A percentile compares a stretch with the other conserved stretches of the same genome.
Evolutionary conservation across 1,139 yeast genomes (phyloP).

Genomic region (Kluyveromyces sp.): DNA sequence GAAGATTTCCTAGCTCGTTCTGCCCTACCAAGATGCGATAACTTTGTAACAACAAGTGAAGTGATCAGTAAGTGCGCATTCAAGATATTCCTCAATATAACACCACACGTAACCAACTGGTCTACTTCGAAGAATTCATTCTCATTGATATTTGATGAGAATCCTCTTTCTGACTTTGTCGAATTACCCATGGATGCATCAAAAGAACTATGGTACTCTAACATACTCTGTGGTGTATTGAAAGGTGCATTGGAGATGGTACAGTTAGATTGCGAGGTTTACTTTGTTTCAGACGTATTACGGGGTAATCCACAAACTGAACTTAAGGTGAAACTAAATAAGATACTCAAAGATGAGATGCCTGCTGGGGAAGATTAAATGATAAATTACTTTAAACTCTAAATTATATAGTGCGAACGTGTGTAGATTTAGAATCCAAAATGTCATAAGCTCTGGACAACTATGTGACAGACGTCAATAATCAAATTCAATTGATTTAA

Average conservation of each 20-base stretch:
- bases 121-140: slow-evolving; percentile 67
- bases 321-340: slow-evolving; percentile 60
- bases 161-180: slow-evolving; percentile 91
- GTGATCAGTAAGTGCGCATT: slow-evolving; percentile 80
- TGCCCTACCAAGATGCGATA: slow-evolving; percentile 71
- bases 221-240: slow-evolving; percentile 80
- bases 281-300: slow-evolving; percentile 69
- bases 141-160: slow-evolving; percentile 66
- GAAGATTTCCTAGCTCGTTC: slow-evolving; percentile 91
- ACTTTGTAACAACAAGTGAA: slow-evolving; percentile 83
- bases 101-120: slow-evolving; percentile 76
- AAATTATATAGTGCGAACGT: neutral
- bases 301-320: slow-evolving; percentile 84
- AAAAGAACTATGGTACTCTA: slow-evolving; percentile 85
- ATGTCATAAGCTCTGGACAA: too few relatives aligned
- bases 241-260: slow-evolving; percentile 95
- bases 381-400: neutral
- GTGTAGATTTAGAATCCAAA: too few relatives aligned
- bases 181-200: slow-evolving; percentile 75
- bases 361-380: slow-evolving; percentile 90
- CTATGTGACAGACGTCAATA: too few relatives aligned
- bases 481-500: too few relatives aligned
- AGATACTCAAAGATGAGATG: slow-evolving; percentile 80
- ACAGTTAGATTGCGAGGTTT: slow-evolving; percentile 82
- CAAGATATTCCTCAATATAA: slow-evolving; percentile 76